These are phyloP conservation scores for Trypanosoma cruzi DNA, from an alignment of 208 protist species.

Conservation along the genomic window DNA sequence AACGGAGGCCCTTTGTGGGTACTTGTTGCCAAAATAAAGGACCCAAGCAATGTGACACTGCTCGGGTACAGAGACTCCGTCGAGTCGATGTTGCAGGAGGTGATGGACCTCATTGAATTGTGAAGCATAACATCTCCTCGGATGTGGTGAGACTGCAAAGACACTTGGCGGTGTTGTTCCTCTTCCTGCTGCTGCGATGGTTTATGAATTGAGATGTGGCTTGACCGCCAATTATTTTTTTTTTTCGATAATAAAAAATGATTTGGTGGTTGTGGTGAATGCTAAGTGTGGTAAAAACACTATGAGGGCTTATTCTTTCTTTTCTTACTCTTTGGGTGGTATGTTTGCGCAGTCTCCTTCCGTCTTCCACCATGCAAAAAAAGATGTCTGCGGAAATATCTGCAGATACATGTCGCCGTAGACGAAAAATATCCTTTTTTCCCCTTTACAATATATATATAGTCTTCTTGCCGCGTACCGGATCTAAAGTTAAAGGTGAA, in stretches of 20 bases:
- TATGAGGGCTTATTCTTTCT: background rate
- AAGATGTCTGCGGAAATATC: background rate
- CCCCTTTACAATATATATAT: background rate
- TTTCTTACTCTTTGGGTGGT: background rate
- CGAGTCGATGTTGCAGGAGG: slow-evolving; percentile 61
- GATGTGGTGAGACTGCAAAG: background rate
- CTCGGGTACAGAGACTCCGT: slow-evolving; percentile 62
- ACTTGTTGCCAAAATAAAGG: slow-evolving; percentile 44
- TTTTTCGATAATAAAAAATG: background rate
- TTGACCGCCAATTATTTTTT: background rate
- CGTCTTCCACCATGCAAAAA: background rate
- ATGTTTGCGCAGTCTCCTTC: background rate
- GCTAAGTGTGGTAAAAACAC: background rate
- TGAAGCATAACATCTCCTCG: slow-evolving; percentile 2
- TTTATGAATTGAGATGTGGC: background rate
- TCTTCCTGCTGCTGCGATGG: background rate
- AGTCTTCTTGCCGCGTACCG: no score
- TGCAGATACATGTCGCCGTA: background rate
- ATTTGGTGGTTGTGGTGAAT: background rate
- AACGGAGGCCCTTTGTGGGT: slow-evolving; percentile 72
- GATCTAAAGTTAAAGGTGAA: no score
- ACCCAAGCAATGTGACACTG: slow-evolving; percentile 71
- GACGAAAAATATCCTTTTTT: background rate
- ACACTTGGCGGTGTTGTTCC: background rate
- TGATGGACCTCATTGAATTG: slow-evolving; percentile 44